Base-by-base conservation (phyloP, 1,284 basidiomycete species). In the Rugiboletus extremiorientalis region DNA sequence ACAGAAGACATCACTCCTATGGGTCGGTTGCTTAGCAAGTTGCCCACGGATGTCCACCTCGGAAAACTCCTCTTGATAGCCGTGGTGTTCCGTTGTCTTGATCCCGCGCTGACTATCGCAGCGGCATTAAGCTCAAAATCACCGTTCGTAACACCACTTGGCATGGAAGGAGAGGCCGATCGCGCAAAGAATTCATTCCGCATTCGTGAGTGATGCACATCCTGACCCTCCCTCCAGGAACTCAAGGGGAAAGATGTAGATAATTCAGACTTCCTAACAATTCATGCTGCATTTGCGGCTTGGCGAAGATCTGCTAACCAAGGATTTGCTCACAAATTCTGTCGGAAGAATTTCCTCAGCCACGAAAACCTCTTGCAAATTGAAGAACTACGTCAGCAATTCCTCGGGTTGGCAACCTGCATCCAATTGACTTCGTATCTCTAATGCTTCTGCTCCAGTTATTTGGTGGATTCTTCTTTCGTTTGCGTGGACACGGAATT, bases 41-140 rank as follows among this genome's bases (percentile, higher is more conserved):
- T 99, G 45, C 97, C 97, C 0, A 94, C 92, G 47, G 97, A 99
- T 69, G 96, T 99, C 30, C 94, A 99, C 70, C 84, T 99, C 22
- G 96, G 92, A 50, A 98, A 99, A 76, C 94, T 99, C 72, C 77
- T 99, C 23, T 80, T 99, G 30, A 85, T 91, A 30, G 91, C 96
- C 1, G 88, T 91, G 2, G 72, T 95, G 28, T 92, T 99, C 74
- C 85, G 86, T 51, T 98, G 96, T 70, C 76, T 99, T 55, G 97
- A 98, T 70, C 92, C 96, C 2, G 97, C 96, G 16, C 78, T 99
- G 50, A 98, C 96, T 3, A 96, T 99, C 58, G 95, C 95, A 3
- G 95, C 96, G 4, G 86, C 94, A 1, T 77, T 98, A 33, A 98
- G 94, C 71, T 90, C 92, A 5, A 98, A 98, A 74, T 92, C 91